Evolutionary conservation across 768 basidiomycete species (phyloP), one percentile per base, ranked within the genome.

Genomic region (Hirschioporus abietinus): DNA sequence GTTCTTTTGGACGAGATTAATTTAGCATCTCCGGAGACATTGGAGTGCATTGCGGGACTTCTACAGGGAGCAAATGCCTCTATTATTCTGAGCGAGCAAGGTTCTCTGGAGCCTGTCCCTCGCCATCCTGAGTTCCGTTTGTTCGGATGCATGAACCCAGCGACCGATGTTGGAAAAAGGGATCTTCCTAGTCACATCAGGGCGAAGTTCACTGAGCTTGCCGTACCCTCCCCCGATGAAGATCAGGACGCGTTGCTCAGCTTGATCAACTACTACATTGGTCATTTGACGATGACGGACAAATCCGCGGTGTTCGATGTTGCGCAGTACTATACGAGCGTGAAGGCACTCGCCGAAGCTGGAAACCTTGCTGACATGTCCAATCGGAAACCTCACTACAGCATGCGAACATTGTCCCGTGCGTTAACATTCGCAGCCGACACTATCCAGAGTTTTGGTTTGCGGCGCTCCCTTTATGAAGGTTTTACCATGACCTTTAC

Each of bases 81-180:
- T 0, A 90, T 99, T 70, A 93, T 95, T 0, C 80, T 99, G 66
- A 95, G 95, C 0, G 97, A 99, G 74, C 88, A 95, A 74, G 96
- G 96, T 0, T 90, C 93, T 10, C 77, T 98, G 65, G 93, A 95
- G 71, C 91, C 92, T 1, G 84, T 99, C 30, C 89, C 90, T 63
- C 90, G 97, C 0, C 97, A 99, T 75, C 88, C 94, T 20, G 90
- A 96, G 72, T 99, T 99, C 80, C 91, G 96, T 23, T 82, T 99
- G 5, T 99, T 99, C 72, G 95, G 95, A 4, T 99, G 97, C 75
- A 99, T 99, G 97, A 99, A 99, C 74, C 97, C 97, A 5, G 97
- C 97, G 0, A 99, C 96, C 3, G 97, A 99, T 71, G 92, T 98
- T 17, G 97, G 97, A 35, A 99, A 99, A 81, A 97, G 95, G 72